Base-by-base conservation (phyloP, 257 asterid species). In the Scutellaria baicalensis region DNA sequence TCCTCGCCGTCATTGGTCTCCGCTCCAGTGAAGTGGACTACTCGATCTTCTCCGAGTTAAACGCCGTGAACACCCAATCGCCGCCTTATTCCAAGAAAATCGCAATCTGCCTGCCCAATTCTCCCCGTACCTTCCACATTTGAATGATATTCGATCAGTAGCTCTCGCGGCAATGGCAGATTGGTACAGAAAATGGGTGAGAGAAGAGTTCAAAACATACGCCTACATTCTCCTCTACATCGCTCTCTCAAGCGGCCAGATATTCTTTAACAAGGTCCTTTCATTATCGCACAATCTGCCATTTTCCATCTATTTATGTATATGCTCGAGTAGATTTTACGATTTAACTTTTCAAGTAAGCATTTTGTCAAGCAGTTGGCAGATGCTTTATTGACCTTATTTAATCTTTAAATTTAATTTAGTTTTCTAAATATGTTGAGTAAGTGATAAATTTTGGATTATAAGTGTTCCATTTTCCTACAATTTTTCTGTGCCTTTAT, bases 241-340 rank as follows among this genome's bases (percentile, higher is more conserved):
- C 75, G 84, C 92, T n/a, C 97, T 94, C 74, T 94, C 99, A 77
- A 94, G 96, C 55, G 95, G 95, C 48, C 97, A 91, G 92, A 94
- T 91, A 91, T 91, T 94, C 92, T 89, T 89, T 79, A 94, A 94
- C 84, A 93, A 93, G 99, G 99, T 90, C 11, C 64, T 14, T 9
- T 3, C 48, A 31, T 49, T 69, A 33, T 71, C 16, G 16, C 9
- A 40, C 33, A 45, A 21, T 16, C 38, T n/a, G 27, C 58, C 39
- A 12, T 31, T 44, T 58, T 16, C 49, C 33, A 9, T 49, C 5
- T n/a, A 5, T 59, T 6, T 9, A 18, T 12, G 5, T 40, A 33
- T 36, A 3, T n/a, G 8, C 20, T 40, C 14, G 48, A 54, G 33
- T 63, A n/a, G 56, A 4, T 39, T 21, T 39, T 62, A 9, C 43